A percentile compares a stretch with the other conserved stretches of the same genome.
Conservation (phyloP, 73 alveolate genomes). For the Breviolum minutum region DNA sequence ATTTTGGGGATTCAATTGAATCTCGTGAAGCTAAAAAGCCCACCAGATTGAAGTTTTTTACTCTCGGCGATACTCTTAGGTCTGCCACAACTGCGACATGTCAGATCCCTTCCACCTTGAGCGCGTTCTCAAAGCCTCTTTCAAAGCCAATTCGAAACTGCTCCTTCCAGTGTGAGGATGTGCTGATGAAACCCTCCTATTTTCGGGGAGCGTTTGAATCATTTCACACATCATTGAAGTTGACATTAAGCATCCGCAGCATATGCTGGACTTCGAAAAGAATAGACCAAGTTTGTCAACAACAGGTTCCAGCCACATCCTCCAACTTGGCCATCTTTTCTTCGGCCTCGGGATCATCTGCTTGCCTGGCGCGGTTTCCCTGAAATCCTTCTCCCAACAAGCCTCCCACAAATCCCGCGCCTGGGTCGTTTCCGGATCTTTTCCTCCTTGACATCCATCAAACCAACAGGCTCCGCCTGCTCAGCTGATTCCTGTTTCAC, state of each 20-base stretch:
- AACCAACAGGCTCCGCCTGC: not conserved
- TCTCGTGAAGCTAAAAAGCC: too few relatives aligned
- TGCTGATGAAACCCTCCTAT: too few relatives aligned
- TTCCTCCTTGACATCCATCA: constrained; percentile 10
- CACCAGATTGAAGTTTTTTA: too few relatives aligned
- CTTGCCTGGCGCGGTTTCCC: not conserved
- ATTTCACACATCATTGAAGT: too few relatives aligned
- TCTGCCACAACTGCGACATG: not conserved
- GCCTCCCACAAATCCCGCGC: not conserved
- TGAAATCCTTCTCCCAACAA: too few relatives aligned
- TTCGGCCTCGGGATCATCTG: not conserved
- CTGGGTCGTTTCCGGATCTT: not conserved
- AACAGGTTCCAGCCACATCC: not conserved
- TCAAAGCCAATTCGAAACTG: constrained; percentile 7
- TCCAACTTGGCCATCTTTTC: constrained; percentile 19
- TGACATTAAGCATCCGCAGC: too few relatives aligned
- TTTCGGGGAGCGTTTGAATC: too few relatives aligned
- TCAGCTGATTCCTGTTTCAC: too few relatives aligned
- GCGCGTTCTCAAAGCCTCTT: constrained; percentile 29
- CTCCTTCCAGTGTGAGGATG: not conserved
- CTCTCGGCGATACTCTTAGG: too few relatives aligned
- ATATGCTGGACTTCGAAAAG: too few relatives aligned
- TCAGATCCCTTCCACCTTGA: not conserved
- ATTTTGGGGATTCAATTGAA: too few relatives aligned
- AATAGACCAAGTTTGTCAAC: too few relatives aligned